Percentiles rank a stretch among this genome's conserved stretches.
phyloP scores from a whole-genome alignment of 345 rosid species.

The Punica granatum region DNA sequence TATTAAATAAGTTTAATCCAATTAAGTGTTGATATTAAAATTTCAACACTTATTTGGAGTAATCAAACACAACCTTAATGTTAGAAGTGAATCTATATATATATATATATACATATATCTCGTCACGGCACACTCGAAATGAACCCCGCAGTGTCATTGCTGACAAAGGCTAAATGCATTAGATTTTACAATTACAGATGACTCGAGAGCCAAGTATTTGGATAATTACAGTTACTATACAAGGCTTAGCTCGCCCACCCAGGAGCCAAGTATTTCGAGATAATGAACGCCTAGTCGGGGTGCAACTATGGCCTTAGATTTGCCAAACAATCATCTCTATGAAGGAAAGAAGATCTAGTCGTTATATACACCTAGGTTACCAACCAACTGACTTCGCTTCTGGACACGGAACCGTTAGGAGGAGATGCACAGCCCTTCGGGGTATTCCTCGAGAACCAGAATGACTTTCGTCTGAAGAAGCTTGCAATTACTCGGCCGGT shows the following conservation, averaged over 20 bases:
- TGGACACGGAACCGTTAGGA: background rate
- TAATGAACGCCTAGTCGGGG: background rate
- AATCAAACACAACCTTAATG: too few species aligned
- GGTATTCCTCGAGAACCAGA: background rate
- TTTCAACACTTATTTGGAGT: too few species aligned
- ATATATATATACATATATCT: too few species aligned
- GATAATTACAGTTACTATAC: too few species aligned
- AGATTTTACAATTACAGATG: too few species aligned
- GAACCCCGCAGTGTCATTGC: too few species aligned
- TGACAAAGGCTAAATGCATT: too few species aligned
- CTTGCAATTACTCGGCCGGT: background rate
- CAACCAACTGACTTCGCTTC: constrained; percentile 1
- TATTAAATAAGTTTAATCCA: too few species aligned
- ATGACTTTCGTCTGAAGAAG: constrained; percentile 1
- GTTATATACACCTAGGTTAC: background rate
- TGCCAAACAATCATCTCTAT: background rate
- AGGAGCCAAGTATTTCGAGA: background rate
- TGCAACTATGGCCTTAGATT: background rate
- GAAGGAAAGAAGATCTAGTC: background rate
- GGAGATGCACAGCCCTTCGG: background rate
- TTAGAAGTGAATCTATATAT: too few species aligned
- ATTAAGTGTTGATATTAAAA: too few species aligned
- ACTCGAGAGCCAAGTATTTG: too few species aligned
- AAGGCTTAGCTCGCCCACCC: background rate
- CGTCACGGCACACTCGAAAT: too few species aligned